phyloP scores from a whole-genome alignment of 768 basidiomycete genomes.

The Serendipita vermifera region DNA sequence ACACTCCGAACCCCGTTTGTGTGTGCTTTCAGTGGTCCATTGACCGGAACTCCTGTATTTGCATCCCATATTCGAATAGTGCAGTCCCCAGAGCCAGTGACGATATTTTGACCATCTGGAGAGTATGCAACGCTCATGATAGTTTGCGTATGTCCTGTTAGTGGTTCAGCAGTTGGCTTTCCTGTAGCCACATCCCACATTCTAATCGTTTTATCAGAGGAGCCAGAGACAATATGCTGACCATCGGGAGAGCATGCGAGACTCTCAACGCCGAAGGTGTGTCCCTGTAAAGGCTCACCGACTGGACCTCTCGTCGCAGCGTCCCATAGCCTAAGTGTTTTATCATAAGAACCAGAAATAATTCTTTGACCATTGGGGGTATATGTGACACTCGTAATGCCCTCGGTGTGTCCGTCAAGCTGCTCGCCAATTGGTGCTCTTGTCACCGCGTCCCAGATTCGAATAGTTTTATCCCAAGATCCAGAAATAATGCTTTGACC shows the following conservation, averaged over 20 bases:
- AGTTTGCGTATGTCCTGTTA: too few species aligned
- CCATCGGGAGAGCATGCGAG: conserved; percentile 16
- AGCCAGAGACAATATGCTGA: conserved; percentile 13
- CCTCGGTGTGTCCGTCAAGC: conserved; percentile 9
- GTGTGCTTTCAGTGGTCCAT: conserved; percentile 12
- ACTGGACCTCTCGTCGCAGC: conserved; percentile 8
- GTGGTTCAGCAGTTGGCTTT: too few species aligned
- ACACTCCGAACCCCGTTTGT: conserved; percentile 7
- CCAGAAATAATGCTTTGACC: too few species aligned
- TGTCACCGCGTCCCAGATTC: too few species aligned
- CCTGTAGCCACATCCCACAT: conserved; percentile 17
- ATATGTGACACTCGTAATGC: conserved; percentile 11
- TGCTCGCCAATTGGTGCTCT: too few species aligned
- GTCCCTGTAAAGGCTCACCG: conserved; percentile 6
- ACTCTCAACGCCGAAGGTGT: conserved; percentile 4
- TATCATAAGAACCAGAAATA: conserved; percentile 14
- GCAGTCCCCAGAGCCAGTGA: too few species aligned
- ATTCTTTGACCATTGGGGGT: conserved; percentile 15
- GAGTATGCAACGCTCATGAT: too few species aligned
- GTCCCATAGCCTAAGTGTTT: conserved; percentile 16
- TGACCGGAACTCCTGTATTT: too few species aligned
- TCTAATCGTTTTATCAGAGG: conserved; percentile 11
- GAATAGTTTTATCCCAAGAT: too few species aligned
- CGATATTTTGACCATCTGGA: too few species aligned
- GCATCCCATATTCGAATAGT: too few species aligned